Percentiles rank a stretch among this genome's conserved stretches.
Conservation (phyloP, 1,284 basidiomycete species). For the Pulchroboletus neoregius region DNA sequence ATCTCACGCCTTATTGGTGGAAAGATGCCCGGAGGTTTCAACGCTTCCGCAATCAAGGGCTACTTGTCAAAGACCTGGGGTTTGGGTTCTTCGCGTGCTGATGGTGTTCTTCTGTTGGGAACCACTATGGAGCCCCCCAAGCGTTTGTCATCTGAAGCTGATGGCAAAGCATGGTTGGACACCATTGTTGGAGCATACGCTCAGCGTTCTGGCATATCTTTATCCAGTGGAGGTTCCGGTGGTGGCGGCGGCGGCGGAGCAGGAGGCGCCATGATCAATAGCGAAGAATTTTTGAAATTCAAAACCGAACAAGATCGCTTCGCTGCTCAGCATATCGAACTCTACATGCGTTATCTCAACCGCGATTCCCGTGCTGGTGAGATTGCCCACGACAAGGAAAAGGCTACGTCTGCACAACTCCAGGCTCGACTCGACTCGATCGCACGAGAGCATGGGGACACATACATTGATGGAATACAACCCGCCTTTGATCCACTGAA, state of each 20-base stretch:
- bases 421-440: constrained; percentile 89
- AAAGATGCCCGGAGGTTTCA: constrained; percentile 99
- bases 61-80: constrained; percentile 93
- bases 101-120: constrained; percentile 88
- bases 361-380: constrained; percentile 91
- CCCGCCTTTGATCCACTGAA: constrained; percentile 93
- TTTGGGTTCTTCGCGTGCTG: constrained; percentile 83
- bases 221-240: constrained; percentile 65
- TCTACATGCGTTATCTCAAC: constrained; percentile 94
- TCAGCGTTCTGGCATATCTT: constrained; percentile 79
- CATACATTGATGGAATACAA: constrained; percentile 92
- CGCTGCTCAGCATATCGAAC: constrained; percentile 89
- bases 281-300: constrained; percentile 97
- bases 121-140: constrained; percentile 93
- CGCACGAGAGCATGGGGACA: constrained; percentile 85
- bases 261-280: constrained; percentile 89
- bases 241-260: constrained; percentile 59
- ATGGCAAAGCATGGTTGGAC: constrained; percentile 95
- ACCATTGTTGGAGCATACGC: constrained; percentile 82
- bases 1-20: constrained; percentile 89
- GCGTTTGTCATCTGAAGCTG: constrained; percentile 86
- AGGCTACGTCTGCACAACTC: constrained; percentile 64
- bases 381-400: constrained; percentile 84
- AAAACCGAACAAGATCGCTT: constrained; percentile 91
- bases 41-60: constrained; percentile 87